A percentile compares a stretch with the other conserved stretches of the same genome.
phyloP scores from a whole-genome alignment of 352 stramenopile species.

The Globisporangium heterothallicum region DNA sequence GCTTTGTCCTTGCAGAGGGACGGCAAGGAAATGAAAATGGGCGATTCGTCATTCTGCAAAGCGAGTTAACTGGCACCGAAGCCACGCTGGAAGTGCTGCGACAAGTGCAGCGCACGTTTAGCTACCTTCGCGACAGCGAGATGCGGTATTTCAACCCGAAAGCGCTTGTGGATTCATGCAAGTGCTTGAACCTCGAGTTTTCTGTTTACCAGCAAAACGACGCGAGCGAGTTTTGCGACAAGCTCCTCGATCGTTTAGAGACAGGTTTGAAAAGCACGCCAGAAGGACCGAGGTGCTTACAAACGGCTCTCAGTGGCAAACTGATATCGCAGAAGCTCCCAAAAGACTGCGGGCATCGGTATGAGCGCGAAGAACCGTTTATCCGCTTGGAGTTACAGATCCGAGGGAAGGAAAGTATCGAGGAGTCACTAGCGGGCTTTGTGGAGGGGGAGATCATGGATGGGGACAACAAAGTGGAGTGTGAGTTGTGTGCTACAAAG shows the following conservation, averaged over 20 bases:
- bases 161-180: slow-evolving; percentile 87
- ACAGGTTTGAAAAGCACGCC: slow-evolving; percentile 91
- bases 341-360: slow-evolving; percentile 87
- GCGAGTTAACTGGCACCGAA: slow-evolving; percentile 69
- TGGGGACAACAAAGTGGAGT: slow-evolving; percentile 98
- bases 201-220: slow-evolving; percentile 99
- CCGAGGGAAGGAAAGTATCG: slow-evolving; percentile 96
- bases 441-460: slow-evolving; percentile 99
- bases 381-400: slow-evolving; percentile 98
- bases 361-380: slow-evolving; percentile 95
- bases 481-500: slow-evolving; percentile 96
- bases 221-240: slow-evolving; percentile 98
- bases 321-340: slow-evolving; percentile 88
- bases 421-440: slow-evolving; percentile 95
- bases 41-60: slow-evolving; percentile 84
- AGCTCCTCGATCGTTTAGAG: slow-evolving; percentile 97
- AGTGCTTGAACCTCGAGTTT: slow-evolving; percentile 88
- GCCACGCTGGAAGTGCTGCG: slow-evolving; percentile 85
- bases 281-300: slow-evolving; percentile 71
- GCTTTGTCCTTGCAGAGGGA: slow-evolving; percentile 89
- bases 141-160: slow-evolving; percentile 84
- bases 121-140: slow-evolving; percentile 80
- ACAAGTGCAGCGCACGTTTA: slow-evolving; percentile 88
- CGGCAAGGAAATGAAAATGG: slow-evolving; percentile 95
- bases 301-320: slow-evolving; percentile 73